These are phyloP conservation scores for Termitomyces sp. DNA, from an alignment of 1,284 basidiomycete species.

Conservation along the genomic window DNA sequence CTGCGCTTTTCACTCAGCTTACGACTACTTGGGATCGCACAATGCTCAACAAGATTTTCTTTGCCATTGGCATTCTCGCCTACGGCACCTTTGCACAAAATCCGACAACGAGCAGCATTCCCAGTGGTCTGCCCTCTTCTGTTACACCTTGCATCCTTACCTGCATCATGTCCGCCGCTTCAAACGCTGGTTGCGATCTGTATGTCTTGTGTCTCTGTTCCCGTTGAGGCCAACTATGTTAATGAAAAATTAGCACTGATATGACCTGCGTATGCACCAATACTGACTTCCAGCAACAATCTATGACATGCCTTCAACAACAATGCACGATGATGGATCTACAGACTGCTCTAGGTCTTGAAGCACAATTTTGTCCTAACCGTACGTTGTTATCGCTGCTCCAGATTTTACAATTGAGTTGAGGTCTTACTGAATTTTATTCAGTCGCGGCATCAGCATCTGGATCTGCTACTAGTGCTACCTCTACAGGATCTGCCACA, in stretches of 20 bases:
- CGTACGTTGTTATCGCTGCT: not conserved
- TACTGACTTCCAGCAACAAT: conserved; percentile 5
- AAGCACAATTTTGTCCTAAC: conserved; percentile 3
- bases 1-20: too few relatives aligned
- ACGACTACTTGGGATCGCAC: not conserved
- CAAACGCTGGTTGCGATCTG: conserved; percentile 13
- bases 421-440: too few relatives aligned
- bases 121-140: too few relatives aligned
- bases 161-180: conserved; percentile 17
- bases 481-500: too few relatives aligned
- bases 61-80: conserved; percentile 8
- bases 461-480: too few relatives aligned
- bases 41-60: not conserved
- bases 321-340: conserved; percentile 6
- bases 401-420: too few relatives aligned
- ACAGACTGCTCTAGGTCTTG: conserved; percentile 6
- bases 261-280: conserved; percentile 5
- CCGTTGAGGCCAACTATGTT: not conserved
- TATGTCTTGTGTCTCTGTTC: conserved; percentile 4
- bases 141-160: conserved; percentile 19
- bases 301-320: not conserved
- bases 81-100: conserved; percentile 6
- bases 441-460: too few relatives aligned
- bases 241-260: conserved; percentile 3
- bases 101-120: not conserved